These are phyloP conservation scores for Haplosporangium sp. DNA, from an alignment of 371 early-diverging fungal genomes.

Conservation along the genomic window DNA sequence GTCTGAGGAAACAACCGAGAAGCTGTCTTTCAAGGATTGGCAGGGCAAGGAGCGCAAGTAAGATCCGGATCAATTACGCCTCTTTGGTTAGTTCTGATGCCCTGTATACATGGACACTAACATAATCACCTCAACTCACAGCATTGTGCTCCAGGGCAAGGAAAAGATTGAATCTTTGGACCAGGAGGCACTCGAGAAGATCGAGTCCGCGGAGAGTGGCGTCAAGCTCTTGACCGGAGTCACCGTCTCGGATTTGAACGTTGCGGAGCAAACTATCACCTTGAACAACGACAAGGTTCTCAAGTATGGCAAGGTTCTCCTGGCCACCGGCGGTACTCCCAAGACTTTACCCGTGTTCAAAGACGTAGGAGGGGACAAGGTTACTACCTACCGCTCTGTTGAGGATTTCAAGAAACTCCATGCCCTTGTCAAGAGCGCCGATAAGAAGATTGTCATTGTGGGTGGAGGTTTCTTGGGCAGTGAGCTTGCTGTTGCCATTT, in stretches of 20 bases:
- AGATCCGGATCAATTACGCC: neutral
- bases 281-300: slow-evolving; percentile 68
- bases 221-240: slow-evolving; percentile 64
- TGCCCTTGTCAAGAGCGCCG: slow-evolving; percentile 54
- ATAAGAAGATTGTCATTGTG: slow-evolving; percentile 73
- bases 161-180: slow-evolving; percentile 40
- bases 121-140: slow-evolving; percentile 2
- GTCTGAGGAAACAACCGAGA: slow-evolving; percentile 59
- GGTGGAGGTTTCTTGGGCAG: slow-evolving; percentile 86
- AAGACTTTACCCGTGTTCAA: slow-evolving; percentile 62
- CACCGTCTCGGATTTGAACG: slow-evolving; percentile 65
- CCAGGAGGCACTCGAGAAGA: slow-evolving; percentile 37
- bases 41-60: slow-evolving; percentile 73
- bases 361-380: slow-evolving; percentile 50
- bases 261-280: slow-evolving; percentile 71
- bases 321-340: slow-evolving; percentile 82
- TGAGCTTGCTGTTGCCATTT: slow-evolving; percentile 77
- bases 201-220: slow-evolving; percentile 55
- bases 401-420: slow-evolving; percentile 70
- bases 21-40: slow-evolving; percentile 78
- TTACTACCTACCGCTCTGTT: slow-evolving; percentile 75
- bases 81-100: neutral
- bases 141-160: slow-evolving; percentile 51
- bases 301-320: slow-evolving; percentile 75
- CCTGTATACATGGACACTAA: neutral